A percentile compares a stretch with the other conserved stretches of the same genome.
These are phyloP conservation scores for Thinopyrum elongatum DNA, from an alignment of 176 grass and related monocot genomes.

Conservation along the genomic window DNA sequence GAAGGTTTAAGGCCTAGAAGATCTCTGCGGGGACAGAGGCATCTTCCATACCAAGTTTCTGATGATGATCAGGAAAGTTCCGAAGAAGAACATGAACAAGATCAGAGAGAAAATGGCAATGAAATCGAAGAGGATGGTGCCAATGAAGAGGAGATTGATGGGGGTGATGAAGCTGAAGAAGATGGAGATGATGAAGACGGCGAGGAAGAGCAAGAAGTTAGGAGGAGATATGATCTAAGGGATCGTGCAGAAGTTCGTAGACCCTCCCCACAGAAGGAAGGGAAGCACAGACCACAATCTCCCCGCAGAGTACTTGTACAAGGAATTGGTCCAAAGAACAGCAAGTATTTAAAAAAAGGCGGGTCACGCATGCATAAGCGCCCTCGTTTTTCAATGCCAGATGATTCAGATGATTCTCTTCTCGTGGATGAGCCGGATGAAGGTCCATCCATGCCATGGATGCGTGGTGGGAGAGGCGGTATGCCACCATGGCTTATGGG, in stretches of 20 bases:
- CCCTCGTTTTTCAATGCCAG: conserved; percentile 67
- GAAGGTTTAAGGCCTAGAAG: conserved; percentile 94
- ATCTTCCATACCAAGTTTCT: conserved; percentile 70
- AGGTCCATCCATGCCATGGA: conserved; percentile 81
- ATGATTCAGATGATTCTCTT: conserved; percentile 99
- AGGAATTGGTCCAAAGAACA: conserved; percentile 74
- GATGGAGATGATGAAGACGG: conserved; percentile 97
- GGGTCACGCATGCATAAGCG: conserved; percentile 90
- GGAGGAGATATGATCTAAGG: conserved; percentile 88
- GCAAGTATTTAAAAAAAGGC: conserved; percentile 86
- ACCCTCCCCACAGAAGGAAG: conserved; percentile 71
- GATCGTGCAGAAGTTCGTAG: conserved; percentile 84
- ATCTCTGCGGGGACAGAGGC: conserved; percentile 49
- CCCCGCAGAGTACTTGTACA: conserved; percentile 87
- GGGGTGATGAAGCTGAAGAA: conserved; percentile 83
- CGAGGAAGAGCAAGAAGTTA: conserved; percentile 92
- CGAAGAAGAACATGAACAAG: conserved; percentile 57
- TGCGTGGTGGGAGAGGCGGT: conserved; percentile 65
- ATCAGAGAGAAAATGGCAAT: conserved; percentile 84
- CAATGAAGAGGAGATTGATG: conserved; percentile 76
- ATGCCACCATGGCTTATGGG: conserved; percentile 82
- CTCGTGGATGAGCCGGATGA: conserved; percentile 92
- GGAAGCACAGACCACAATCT: conserved; percentile 65
- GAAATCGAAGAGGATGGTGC: conserved; percentile 79
- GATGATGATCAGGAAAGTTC: conserved; percentile 85